A percentile compares a stretch with the other conserved stretches of the same genome.
Evolutionary conservation across 2,329 filamentous ascomycete species (phyloP).

Genomic region (Apiospora pterosperma): DNA sequence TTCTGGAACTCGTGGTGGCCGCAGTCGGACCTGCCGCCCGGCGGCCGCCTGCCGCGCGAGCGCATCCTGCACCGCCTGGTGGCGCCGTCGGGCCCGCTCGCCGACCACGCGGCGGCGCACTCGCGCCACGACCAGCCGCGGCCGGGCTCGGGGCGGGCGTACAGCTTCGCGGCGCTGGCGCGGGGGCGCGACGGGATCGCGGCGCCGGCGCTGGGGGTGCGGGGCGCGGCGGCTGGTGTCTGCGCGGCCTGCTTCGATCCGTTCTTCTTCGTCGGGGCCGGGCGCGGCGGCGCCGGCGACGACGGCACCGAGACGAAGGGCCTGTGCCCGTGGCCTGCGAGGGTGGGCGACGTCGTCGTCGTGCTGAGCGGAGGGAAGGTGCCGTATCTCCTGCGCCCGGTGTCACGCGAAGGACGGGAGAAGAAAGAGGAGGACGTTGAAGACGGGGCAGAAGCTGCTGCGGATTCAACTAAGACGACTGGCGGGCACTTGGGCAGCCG

Average conservation of each 20-base stretch:
- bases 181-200: too few relatives aligned
- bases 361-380: neutral
- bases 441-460: neutral
- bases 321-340: slow-evolving; percentile 1
- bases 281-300: too few relatives aligned
- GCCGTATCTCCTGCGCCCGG: neutral
- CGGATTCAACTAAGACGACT: neutral
- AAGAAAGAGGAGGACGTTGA: neutral
- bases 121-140: neutral
- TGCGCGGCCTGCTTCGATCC: neutral
- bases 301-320: neutral
- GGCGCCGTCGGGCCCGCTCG: neutral
- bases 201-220: neutral
- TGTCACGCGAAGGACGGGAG: neutral
- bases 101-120: neutral
- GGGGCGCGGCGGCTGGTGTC: neutral
- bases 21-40: neutral
- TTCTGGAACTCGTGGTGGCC: slow-evolving; percentile 6
- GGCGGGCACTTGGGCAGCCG: neutral
- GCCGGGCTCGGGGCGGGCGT: neutral
- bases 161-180: neutral
- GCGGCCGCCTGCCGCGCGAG: neutral
- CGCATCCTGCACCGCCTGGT: neutral
- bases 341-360: neutral
- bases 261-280: neutral